Evolutionary conservation across 2,329 filamentous ascomycete genomes (phyloP).

Genomic region (Epichloe elymi): DNA sequence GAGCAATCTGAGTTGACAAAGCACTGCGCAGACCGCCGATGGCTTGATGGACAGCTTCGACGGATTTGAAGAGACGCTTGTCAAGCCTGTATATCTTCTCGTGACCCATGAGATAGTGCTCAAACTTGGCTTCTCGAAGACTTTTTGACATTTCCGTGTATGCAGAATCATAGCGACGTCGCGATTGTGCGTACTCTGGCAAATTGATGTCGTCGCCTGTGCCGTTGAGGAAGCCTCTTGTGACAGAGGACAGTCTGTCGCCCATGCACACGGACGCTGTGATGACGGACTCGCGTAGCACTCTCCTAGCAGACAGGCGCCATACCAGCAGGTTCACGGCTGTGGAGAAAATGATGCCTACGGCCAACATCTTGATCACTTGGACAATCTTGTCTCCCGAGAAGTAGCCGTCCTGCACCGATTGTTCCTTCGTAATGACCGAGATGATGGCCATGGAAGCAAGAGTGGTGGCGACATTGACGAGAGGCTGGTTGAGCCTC

Average conservation of each 20-base stretch:
- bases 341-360: slow-evolving; percentile 62
- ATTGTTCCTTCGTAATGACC: slow-evolving; percentile 80
- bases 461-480: slow-evolving; percentile 75
- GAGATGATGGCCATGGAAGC: slow-evolving; percentile 82
- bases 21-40: slow-evolving; percentile 85
- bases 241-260: slow-evolving; percentile 70
- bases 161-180: slow-evolving; percentile 49
- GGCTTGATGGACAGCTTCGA: slow-evolving; percentile 76
- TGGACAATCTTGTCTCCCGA: slow-evolving; percentile 71
- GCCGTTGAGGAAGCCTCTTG: slow-evolving; percentile 71
- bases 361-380: slow-evolving; percentile 70
- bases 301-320: slow-evolving; percentile 61
- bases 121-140: slow-evolving; percentile 73
- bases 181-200: slow-evolving; percentile 48
- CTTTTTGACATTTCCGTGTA: slow-evolving; percentile 63
- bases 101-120: slow-evolving; percentile 71
- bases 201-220: slow-evolving; percentile 65
- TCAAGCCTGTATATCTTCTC: slow-evolving; percentile 71
- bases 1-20: slow-evolving; percentile 74
- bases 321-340: slow-evolving; percentile 65
- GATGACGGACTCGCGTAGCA: slow-evolving; percentile 59
- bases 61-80: slow-evolving; percentile 65
- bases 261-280: slow-evolving; percentile 63
- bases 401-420: slow-evolving; percentile 70
- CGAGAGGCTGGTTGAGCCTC: slow-evolving; percentile 60